These are phyloP conservation scores for Sphaerulina vaccinii DNA, from an alignment of 2,329 filamentous ascomycete genomes.

Conservation along the genomic window DNA sequence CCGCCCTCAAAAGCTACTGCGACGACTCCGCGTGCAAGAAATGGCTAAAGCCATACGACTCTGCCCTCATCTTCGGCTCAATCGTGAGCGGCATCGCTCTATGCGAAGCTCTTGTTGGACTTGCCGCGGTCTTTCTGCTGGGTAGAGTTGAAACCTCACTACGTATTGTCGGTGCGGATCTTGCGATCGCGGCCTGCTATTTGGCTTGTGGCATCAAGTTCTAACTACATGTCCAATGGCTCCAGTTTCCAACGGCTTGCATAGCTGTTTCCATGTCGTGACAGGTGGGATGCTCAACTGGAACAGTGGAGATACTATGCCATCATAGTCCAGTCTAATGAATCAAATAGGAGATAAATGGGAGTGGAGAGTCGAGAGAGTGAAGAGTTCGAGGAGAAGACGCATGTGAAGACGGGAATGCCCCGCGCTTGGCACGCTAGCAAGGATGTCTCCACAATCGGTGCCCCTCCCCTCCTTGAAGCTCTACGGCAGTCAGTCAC, in stretches of 20 bases:
- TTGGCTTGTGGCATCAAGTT: no score
- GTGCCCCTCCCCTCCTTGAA: not conserved
- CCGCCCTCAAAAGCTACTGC: not conserved
- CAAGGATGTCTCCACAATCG: not conserved
- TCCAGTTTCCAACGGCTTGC: no score
- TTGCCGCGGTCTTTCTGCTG: slow-evolving; percentile 22
- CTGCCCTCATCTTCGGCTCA: slow-evolving; percentile 5
- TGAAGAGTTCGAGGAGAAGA: not conserved
- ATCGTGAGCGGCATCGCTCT: slow-evolving; percentile 16
- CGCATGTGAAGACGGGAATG: not conserved
- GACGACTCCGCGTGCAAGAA: slow-evolving; percentile 1
- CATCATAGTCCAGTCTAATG: not conserved
- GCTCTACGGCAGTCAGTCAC: not conserved
- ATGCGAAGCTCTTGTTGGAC: slow-evolving; percentile 13
- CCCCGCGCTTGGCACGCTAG: no score
- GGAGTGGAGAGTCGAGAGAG: not conserved
- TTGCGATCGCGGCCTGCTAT: no score
- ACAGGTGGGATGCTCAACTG: no score
- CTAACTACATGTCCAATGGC: no score
- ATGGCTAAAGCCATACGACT: not conserved
- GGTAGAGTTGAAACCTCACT: no score
- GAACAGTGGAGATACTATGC: no score
- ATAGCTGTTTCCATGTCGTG: no score
- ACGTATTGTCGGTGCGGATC: slow-evolving; percentile 9
- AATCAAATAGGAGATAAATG: not conserved